Percentiles rank a stretch among this genome's conserved stretches.
Evolutionary conservation across 2,329 filamentous ascomycete species (phyloP).

Genomic region (Aspergillus vadensis): DNA sequence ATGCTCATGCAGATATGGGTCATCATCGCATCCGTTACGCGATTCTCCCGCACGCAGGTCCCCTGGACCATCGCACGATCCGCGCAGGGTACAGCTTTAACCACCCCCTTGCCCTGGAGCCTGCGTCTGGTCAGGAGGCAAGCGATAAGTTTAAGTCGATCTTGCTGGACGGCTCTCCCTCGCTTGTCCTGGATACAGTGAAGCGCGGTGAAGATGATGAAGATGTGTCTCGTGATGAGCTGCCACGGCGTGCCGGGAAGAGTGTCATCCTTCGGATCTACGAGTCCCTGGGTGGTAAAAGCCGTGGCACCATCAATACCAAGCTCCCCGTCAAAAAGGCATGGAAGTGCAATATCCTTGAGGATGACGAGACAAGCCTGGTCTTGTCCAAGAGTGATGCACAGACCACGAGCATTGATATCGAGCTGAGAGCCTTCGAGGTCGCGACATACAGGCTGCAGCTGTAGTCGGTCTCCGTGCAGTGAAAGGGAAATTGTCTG

Average conservation of each 20-base stretch:
- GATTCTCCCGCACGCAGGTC: conserved; percentile 79
- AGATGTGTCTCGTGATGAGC: conserved; percentile 61
- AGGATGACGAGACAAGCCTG: conserved; percentile 77
- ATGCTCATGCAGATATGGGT: conserved; percentile 93
- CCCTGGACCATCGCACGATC: conserved; percentile 71
- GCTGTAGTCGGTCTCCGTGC: conserved; percentile 37
- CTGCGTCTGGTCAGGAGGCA: conserved; percentile 31
- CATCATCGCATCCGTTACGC: conserved; percentile 84
- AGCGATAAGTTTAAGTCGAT: conserved; percentile 56
- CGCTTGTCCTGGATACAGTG: conserved; percentile 81
- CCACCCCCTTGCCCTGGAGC: conserved; percentile 67
- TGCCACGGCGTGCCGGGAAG: conserved; percentile 68
- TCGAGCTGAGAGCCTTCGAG: conserved; percentile 78
- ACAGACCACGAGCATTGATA: conserved; percentile 51
- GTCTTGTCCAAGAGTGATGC: conserved; percentile 46
- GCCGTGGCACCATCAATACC: conserved; percentile 69
- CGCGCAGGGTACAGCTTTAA: conserved; percentile 89
- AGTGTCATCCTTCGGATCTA: conserved; percentile 85
- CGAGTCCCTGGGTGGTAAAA: conserved; percentile 82
- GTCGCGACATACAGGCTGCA: conserved; percentile 76
- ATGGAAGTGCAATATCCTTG: conserved; percentile 81
- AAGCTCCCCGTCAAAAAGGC: conserved; percentile 72
- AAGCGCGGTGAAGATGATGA: conserved; percentile 92
- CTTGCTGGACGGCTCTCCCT: conserved; percentile 64
- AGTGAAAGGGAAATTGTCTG: background rate